These are phyloP conservation scores for Boletus rubescentipes DNA, from an alignment of 768 basidiomycete genomes.

Conservation along the genomic window DNA sequence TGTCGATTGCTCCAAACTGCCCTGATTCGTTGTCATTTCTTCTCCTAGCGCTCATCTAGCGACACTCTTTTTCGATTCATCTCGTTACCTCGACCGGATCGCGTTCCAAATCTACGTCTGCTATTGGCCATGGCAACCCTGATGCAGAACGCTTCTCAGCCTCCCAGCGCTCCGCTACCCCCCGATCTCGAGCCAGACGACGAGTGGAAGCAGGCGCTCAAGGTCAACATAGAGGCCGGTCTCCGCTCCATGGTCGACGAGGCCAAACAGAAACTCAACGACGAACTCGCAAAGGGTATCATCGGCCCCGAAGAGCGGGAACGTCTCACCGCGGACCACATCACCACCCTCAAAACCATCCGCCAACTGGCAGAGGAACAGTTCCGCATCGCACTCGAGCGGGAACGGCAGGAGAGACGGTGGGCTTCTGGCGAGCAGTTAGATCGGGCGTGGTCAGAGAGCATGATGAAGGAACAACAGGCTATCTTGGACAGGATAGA, in stretches of 20 bases:
- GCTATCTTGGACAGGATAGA: constrained; percentile 51
- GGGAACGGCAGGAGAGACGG: constrained; percentile 50
- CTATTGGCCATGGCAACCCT: constrained; percentile 22
- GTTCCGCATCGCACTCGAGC: constrained; percentile 42
- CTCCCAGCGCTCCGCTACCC: constrained; percentile 7
- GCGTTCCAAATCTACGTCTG: constrained; percentile 2
- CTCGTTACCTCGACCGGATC: not conserved
- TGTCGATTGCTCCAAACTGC: constrained; percentile 11
- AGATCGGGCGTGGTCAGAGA: constrained; percentile 35
- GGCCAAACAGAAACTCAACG: constrained; percentile 57
- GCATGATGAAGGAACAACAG: constrained; percentile 38
- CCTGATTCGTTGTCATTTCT: constrained; percentile 5
- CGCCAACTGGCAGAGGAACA: constrained; percentile 46
- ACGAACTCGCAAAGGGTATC: constrained; percentile 47
- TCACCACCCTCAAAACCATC: constrained; percentile 43
- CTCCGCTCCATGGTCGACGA: constrained; percentile 49
- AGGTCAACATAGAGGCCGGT: constrained; percentile 51
- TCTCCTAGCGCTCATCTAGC: not conserved
- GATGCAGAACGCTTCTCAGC: constrained; percentile 14
- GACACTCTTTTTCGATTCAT: not conserved
- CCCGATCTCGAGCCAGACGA: constrained; percentile 50
- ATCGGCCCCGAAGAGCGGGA: constrained; percentile 34
- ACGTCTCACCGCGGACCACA: constrained; percentile 40
- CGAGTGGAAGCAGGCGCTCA: constrained; percentile 50
- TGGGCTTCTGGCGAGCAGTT: constrained; percentile 43